Evolutionary conservation across 1,284 basidiomycete species (phyloP).

Genomic region (Ustilago hordei): DNA sequence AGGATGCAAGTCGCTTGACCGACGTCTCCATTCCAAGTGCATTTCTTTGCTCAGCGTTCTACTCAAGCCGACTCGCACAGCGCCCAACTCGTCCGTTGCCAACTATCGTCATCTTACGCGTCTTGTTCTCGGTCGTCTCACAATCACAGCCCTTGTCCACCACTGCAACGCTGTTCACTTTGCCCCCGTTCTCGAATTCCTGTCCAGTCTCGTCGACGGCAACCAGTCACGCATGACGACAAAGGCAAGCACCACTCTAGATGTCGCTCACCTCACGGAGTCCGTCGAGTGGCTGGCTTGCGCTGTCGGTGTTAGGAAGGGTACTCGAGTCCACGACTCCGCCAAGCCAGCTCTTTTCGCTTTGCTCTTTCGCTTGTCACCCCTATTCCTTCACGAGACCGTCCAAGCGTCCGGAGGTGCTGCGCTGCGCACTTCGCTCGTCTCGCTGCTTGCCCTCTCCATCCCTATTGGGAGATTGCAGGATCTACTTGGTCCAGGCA

Average conservation of each 20-base stretch:
- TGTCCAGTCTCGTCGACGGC: constrained; percentile 41
- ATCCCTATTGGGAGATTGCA: constrained; percentile 64
- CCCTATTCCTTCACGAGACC: constrained; percentile 26
- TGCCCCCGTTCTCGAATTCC: constrained; percentile 47
- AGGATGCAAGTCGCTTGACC: constrained; percentile 63
- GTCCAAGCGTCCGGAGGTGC: constrained; percentile 25
- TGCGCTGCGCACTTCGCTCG: constrained; percentile 36
- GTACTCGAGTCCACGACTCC: constrained; percentile 56
- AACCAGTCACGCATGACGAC: constrained; percentile 19
- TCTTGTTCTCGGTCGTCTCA: constrained; percentile 46
- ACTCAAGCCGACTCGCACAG: constrained; percentile 18
- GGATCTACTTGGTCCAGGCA: constrained; percentile 62
- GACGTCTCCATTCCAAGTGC: constrained; percentile 56
- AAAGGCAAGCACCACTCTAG: constrained; percentile 3
- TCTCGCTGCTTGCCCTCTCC: constrained; percentile 52
- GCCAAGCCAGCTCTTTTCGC: constrained; percentile 55
- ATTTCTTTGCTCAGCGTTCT: constrained; percentile 45
- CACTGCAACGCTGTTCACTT: constrained; percentile 57
- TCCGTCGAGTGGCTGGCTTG: constrained; percentile 58
- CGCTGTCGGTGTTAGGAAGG: constrained; percentile 62
- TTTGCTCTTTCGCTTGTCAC: constrained; percentile 46
- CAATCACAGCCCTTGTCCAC: constrained; percentile 64
- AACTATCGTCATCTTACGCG: constrained; percentile 43
- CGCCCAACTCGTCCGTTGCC: constrained; percentile 17
- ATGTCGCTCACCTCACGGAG: constrained; percentile 34